Evolutionary conservation across 495 filamentous ascomycete genomes (phyloP).

Genomic region (Tuber brumale): DNA sequence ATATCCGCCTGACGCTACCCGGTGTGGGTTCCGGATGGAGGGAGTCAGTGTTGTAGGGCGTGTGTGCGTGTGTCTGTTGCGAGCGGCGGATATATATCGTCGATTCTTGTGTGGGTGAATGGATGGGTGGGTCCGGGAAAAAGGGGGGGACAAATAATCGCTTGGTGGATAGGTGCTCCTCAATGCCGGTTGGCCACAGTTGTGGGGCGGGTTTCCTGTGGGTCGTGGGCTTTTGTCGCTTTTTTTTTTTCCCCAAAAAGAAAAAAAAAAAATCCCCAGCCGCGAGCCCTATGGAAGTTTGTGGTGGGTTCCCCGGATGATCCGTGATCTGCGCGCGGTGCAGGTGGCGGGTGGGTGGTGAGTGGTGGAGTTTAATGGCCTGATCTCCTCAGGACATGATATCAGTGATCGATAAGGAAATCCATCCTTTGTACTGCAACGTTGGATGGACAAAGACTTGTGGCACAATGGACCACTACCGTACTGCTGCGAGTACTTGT

Average conservation of each 20-base stretch:
- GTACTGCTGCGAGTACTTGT: too few species aligned
- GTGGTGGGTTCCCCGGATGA: background rate
- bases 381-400: background rate
- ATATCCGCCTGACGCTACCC: background rate
- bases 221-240: background rate
- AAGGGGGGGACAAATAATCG: background rate
- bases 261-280: background rate
- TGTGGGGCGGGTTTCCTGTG: background rate
- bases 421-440: background rate
- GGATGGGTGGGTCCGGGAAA: background rate
- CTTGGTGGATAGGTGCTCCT: background rate
- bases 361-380: background rate
- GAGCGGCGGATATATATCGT: background rate
- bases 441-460: background rate
- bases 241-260: background rate
- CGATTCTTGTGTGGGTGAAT: background rate
- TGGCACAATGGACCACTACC: background rate
- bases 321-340: background rate
- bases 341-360: background rate
- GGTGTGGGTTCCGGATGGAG: background rate
- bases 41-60: background rate
- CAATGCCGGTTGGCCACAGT: background rate
- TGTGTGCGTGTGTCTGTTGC: background rate
- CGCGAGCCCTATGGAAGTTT: background rate
- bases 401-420: background rate